These are phyloP conservation scores for Barnettozyma populi DNA, from an alignment of 805 yeast genomes.

Conservation along the genomic window DNA sequence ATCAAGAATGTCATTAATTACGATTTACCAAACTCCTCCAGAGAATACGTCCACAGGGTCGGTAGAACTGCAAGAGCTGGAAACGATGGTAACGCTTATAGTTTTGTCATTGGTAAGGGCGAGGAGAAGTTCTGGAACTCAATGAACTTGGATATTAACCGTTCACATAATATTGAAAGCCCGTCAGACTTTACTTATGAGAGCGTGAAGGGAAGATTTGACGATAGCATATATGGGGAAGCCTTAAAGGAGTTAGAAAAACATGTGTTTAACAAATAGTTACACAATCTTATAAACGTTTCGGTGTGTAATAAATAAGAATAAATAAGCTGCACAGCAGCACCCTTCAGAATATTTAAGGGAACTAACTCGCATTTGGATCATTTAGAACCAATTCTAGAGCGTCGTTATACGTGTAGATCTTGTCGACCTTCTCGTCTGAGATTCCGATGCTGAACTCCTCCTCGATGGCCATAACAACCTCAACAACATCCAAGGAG, in stretches of 20 bases:
- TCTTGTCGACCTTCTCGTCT: slow-evolving; percentile 79
- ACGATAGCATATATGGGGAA: slow-evolving; percentile 35
- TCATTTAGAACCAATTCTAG: slow-evolving; percentile 55
- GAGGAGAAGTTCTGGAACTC: slow-evolving; percentile 63
- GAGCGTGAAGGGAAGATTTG: slow-evolving; percentile 8
- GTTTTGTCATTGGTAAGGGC: slow-evolving; percentile 68
- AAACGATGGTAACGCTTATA: slow-evolving; percentile 67
- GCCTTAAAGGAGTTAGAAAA: slow-evolving; percentile 40
- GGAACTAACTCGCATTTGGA: slow-evolving; percentile 18
- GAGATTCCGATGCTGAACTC: slow-evolving; percentile 64
- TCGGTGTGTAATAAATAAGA: slow-evolving; percentile 6
- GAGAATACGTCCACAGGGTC: slow-evolving; percentile 92
- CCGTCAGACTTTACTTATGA: slow-evolving; percentile 23
- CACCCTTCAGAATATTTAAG: neutral
- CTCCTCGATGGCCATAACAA: slow-evolving; percentile 67
- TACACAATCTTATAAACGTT: neutral
- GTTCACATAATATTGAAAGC: slow-evolving; percentile 36
- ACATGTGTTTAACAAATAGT: slow-evolving; percentile 28
- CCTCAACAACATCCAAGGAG: slow-evolving; percentile 68
- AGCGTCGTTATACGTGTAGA: slow-evolving; percentile 83
- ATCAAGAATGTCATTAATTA: slow-evolving; percentile 80
- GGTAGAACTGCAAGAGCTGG: slow-evolving; percentile 98
- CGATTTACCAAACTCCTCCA: slow-evolving; percentile 80
- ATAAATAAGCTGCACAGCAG: neutral
- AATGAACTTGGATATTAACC: slow-evolving; percentile 46